phyloP scores from a whole-genome alignment of 495 filamentous ascomycete species.

The Penicillium canariense region DNA sequence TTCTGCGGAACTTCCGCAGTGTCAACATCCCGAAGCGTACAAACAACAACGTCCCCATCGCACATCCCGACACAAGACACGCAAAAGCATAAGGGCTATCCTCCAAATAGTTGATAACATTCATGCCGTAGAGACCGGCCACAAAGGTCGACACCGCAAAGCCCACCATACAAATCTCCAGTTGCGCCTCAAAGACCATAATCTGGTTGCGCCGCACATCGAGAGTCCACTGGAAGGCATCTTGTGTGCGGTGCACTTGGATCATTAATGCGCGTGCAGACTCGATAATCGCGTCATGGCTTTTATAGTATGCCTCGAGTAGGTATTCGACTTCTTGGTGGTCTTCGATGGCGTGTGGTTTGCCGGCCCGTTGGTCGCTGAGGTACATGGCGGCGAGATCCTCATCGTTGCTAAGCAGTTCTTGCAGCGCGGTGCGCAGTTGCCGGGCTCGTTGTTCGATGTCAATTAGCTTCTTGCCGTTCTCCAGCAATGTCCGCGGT shows the following conservation, averaged over 20 bases:
- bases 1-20: constrained; percentile 19
- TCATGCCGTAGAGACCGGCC: constrained; percentile 36
- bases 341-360: constrained; percentile 25
- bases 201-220: constrained; percentile 38
- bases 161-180: constrained; percentile 35
- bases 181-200: constrained; percentile 32
- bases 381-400: constrained; percentile 46
- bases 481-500: constrained; percentile 20
- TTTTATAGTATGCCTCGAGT: constrained; percentile 35
- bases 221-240: constrained; percentile 26
- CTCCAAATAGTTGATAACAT: constrained; percentile 33
- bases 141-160: constrained; percentile 31
- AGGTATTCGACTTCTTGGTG: constrained; percentile 39
- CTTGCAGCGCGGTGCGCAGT: constrained; percentile 26
- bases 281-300: constrained; percentile 28
- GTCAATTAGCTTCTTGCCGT: constrained; percentile 20
- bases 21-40: constrained; percentile 26
- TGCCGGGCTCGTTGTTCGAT: constrained; percentile 32
- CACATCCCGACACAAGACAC: constrained; percentile 14
- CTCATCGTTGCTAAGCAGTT: constrained; percentile 30
- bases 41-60: constrained; percentile 14
- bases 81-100: constrained; percentile 28
- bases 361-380: constrained; percentile 35
- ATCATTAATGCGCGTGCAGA: constrained; percentile 22
- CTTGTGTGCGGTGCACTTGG: constrained; percentile 26